phyloP scores from a whole-genome alignment of 345 rosid genomes.

The Rhodomyrtus tomentosa region DNA sequence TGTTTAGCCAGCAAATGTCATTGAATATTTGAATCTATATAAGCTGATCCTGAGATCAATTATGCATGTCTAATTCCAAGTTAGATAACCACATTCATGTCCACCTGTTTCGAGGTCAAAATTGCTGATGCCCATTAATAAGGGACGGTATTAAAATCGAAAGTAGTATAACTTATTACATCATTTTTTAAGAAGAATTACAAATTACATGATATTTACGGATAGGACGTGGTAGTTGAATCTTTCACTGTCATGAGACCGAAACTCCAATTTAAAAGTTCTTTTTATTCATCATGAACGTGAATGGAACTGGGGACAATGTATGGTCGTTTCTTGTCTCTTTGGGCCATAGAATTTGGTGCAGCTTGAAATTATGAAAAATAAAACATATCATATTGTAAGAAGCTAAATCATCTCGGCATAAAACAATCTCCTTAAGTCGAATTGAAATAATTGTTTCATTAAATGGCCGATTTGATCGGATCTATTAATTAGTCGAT shows the following conservation, averaged over 20 bases:
- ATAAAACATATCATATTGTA: background rate
- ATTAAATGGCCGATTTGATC: background rate
- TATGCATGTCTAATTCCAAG: background rate
- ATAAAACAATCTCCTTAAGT: background rate
- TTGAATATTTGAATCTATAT: background rate
- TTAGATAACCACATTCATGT: background rate
- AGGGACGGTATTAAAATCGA: background rate
- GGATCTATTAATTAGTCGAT: background rate
- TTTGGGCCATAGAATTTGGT: background rate
- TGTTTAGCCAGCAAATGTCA: background rate
- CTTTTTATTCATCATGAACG: background rate
- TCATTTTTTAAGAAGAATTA: background rate
- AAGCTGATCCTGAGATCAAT: background rate
- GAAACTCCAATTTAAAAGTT: background rate
- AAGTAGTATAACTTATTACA: background rate
- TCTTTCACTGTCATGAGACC: background rate
- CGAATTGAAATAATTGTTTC: accelerated
- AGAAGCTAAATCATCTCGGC: background rate
- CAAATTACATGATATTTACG: no score
- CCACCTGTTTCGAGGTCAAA: background rate
- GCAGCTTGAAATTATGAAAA: background rate
- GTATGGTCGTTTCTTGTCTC: no score
- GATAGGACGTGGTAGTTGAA: no score
- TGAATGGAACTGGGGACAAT: background rate
- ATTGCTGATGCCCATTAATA: background rate